Base-by-base conservation (phyloP, 306 rosid species). In the Betula pendula region DNA sequence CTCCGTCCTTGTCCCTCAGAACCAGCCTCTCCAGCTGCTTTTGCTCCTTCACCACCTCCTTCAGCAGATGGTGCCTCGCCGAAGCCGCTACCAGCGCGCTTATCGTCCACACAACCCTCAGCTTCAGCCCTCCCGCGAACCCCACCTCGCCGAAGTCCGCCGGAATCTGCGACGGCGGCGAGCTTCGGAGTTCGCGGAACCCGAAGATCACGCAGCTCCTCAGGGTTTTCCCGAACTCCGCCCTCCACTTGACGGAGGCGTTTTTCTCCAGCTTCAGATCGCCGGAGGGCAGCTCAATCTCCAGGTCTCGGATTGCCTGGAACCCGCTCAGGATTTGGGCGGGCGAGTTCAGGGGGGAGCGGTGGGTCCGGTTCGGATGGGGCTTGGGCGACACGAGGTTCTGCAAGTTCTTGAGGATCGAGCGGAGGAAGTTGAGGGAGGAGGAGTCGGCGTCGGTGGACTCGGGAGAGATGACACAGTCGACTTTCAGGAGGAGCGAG, bases 1-100 rank as follows among this genome's bases (percentile, higher is more conserved):
- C 87, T 12, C 86, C 89, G 33, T 74, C 84, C 33, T 62, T 72
- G 68, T 88, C 91, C 10, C 53, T 71, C 83, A 88, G 4, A 3
- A 81, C 67, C 71, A 88, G 7, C 8, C 15, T 69, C 65, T 77
- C 81, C n/a, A 85, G 52, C 73, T 70, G 77, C 14, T 16, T 24
- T 45, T 85, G 84, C 79, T 85, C 77, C 75, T 2, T 48, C 75
- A 69, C 81, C 78, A 83, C 70, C 70, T 85, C 84, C 50, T 49
- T 75, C 82, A 83, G 33, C 82, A 88, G 25, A 45, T 72, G 60
- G 73, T 88, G 89, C 84, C 91, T 79, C 22, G 87, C 82, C 60
- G 89, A 78, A 12, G 91, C 89, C 58, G 86, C 85, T 12, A 88
- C 76, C 81, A 85, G 53, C 0, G 84, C 75, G 51, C 80, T 78